Evolutionary conservation across 2,329 filamentous ascomycete species (phyloP).

Genomic region (Colletotrichum sp.): DNA sequence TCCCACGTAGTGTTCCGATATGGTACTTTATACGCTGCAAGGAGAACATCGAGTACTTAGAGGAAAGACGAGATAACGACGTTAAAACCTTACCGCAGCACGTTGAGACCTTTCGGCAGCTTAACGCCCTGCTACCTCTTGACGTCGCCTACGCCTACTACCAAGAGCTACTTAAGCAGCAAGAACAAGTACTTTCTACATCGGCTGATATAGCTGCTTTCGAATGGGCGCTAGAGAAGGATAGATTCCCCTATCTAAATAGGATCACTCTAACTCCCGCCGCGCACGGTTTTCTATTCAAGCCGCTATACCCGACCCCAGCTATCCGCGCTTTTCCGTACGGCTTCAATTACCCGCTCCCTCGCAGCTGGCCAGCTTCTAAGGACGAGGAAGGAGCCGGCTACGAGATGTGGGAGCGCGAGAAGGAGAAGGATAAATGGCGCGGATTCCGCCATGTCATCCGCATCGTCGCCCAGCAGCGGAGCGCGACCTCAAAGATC

Average conservation of each 20-base stretch:
- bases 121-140: background rate
- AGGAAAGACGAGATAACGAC: background rate
- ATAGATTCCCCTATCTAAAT: conserved; percentile 36
- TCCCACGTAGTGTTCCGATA: background rate
- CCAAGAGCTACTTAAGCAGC: conserved; percentile 33
- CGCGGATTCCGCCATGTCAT: conserved; percentile 35
- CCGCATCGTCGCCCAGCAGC: conserved; percentile 25
- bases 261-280: conserved; percentile 44
- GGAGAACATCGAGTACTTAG: background rate
- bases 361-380: conserved; percentile 33
- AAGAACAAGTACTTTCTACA: conserved; percentile 32
- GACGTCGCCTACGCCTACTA: conserved; percentile 31
- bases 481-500: conserved; percentile 21
- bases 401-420: background rate
- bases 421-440: conserved; percentile 27
- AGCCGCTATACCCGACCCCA: conserved; percentile 44
- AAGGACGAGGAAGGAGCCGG: background rate
- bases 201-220: conserved; percentile 34
- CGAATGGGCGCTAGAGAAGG: conserved; percentile 29
- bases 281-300: conserved; percentile 37
- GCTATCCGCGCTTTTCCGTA: conserved; percentile 43
- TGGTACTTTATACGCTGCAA: background rate
- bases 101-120: background rate
- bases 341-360: conserved; percentile 44
- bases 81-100: background rate